Base-by-base conservation (phyloP, 23 red algal species). In the Gracilaria domingensis region DNA sequence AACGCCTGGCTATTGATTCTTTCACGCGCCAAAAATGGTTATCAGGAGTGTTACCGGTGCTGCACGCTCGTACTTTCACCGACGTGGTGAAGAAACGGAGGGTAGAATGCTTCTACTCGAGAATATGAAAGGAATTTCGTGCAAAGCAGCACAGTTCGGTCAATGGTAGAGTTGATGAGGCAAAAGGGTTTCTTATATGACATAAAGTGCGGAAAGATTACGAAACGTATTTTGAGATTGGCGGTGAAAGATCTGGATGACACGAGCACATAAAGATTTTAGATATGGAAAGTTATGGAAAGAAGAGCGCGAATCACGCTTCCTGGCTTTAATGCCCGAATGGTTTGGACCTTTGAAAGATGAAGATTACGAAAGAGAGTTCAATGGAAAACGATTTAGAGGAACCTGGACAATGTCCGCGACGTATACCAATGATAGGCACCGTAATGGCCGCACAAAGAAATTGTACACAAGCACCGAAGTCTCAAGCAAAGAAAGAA, bases 361-460 rank as follows among this genome's bases (percentile, higher is more conserved):
- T 2, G 20, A 23, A 23, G 48, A 83, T 64, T 32, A 33, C 6
- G 24, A 64, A 16, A 83, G 42, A 12, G 8, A 35, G 1, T 83
- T 83, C 34, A 35, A 38, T 83, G 51, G 79, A 64, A 62, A 83
- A 51, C 79, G 79, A 30, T 83, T 83, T 30, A 62, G 32, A 36
- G 79, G 79, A 8, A 51, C 13, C 8, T 83, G 79, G 79, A 83
- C 50, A 42, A 83, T 65, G 5, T 8, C 2, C 78, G 48, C 2
- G 50, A 64, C 79, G 64, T 6, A 38, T 83, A 13, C 50, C 51
- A 7, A 83, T 23, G 17, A 48, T 4, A 58, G 53, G 3, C 11
- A n/a, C 54, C 2, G 79, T 64, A 6, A 64, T 83, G 79, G 53
- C 37, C 54, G 3, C 36, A n/a, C 12, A 64, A 61, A 64, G 33